phyloP scores from a whole-genome alignment of 768 basidiomycete genomes.

The Kwoniella dejecticola region DNA sequence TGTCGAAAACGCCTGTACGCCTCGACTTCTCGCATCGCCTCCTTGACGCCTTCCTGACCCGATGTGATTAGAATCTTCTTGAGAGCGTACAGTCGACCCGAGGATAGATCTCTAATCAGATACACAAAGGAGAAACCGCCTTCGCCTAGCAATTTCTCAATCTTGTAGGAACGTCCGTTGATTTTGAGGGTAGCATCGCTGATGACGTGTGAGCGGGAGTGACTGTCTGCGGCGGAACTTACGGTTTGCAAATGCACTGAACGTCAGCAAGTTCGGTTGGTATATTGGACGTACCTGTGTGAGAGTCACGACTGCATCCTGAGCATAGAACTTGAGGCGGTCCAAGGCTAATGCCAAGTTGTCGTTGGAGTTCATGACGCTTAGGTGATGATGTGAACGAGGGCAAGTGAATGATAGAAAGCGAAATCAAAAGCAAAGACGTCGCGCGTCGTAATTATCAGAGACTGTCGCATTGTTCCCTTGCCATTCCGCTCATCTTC shows the following conservation, averaged over 20 bases:
- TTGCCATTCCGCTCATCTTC: neutral
- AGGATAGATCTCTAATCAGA: slow-evolving; percentile 51
- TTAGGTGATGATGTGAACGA: neutral
- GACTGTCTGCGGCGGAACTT: slow-evolving; percentile 58
- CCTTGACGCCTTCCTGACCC: slow-evolving; percentile 66
- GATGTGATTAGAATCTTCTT: slow-evolving; percentile 67
- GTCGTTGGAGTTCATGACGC: slow-evolving; percentile 38
- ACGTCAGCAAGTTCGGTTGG: slow-evolving; percentile 12
- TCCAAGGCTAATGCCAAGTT: slow-evolving; percentile 53
- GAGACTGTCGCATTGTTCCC: neutral
- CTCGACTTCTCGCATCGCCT: slow-evolving; percentile 69
- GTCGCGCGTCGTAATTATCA: neutral
- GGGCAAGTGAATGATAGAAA: neutral
- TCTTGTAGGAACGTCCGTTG: slow-evolving; percentile 90
- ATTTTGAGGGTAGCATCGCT: slow-evolving; percentile 82
- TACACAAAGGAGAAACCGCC: slow-evolving; percentile 63
- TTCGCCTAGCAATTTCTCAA: slow-evolving; percentile 90
- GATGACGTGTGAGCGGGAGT: neutral
- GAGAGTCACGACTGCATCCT: slow-evolving; percentile 51
- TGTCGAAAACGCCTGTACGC: slow-evolving; percentile 96
- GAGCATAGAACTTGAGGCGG: slow-evolving; percentile 53
- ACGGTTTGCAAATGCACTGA: slow-evolving; percentile 52
- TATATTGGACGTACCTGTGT: slow-evolving; percentile 36
- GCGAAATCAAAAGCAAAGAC: slow-evolving; percentile 1
- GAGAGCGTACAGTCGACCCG: slow-evolving; percentile 83